A percentile compares a stretch with the other conserved stretches of the same genome.
Evolutionary conservation across 192 early-diverging fungal genomes (phyloP).

Genomic region (Coemansia asiatica): DNA sequence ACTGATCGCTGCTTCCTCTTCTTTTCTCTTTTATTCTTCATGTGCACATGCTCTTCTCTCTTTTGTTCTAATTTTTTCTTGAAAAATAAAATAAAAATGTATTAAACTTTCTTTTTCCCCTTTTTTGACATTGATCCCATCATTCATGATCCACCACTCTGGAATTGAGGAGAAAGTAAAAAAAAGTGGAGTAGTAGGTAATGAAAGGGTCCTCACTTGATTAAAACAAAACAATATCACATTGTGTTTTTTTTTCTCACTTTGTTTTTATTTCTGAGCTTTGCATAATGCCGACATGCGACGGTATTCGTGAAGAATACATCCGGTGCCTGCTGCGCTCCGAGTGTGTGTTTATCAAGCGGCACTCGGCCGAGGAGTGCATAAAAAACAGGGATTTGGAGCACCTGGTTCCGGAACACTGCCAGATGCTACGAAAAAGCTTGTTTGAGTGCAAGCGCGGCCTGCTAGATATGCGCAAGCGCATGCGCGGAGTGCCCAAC

Average conservation of each 20-base stretch:
- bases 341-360: slow-evolving; percentile 49
- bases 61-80: no score
- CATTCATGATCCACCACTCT: no score
- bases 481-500: slow-evolving; percentile 49
- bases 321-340: slow-evolving; percentile 49
- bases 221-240: not conserved
- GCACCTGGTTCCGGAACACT: slow-evolving; percentile 30
- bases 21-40: slow-evolving; percentile 1
- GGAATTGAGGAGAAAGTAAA: no score
- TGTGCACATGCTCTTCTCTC: not conserved
- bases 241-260: not conserved
- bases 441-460: slow-evolving; percentile 55
- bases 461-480: slow-evolving; percentile 52
- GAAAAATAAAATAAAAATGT: slow-evolving; percentile 1
- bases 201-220: no score
- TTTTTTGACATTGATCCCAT: no score
- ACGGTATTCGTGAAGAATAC: slow-evolving; percentile 51
- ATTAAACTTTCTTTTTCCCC: no score
- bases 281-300: slow-evolving; percentile 45
- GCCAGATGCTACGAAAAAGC: slow-evolving; percentile 41
- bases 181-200: no score
- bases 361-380: slow-evolving; percentile 46
- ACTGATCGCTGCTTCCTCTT: no score
- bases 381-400: slow-evolving; percentile 44
- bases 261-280: slow-evolving; percentile 1